Base-by-base conservation (phyloP, 306 rosid species). In the Spatholobus suberectus region DNA sequence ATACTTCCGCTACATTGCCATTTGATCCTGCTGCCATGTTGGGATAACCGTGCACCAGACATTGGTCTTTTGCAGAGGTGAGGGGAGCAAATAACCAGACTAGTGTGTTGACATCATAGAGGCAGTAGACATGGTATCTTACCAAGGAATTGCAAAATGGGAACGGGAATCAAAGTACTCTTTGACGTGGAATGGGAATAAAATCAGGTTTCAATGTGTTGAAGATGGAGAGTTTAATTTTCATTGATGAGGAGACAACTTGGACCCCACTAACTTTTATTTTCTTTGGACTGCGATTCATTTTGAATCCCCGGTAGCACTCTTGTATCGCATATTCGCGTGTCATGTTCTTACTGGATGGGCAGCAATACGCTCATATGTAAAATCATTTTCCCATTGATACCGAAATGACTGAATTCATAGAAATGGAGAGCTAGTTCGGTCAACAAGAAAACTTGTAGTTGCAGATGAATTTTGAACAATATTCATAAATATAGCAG, bases 391-490 rank as follows among this genome's bases (percentile, higher is more conserved):
- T 47, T 27, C 58, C 29, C 27, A 27, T 24, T 70, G 13, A 5
- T 11, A 14, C 11, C 9, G 24, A 46, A 46, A 43, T 7, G 43
- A 71, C 20, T 15, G 14, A 38, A 57, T 75, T 47, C 70, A 40
- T 1, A 55, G 8, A 40, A 24, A 32, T 12, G 37, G 17, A 27
- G 55, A 38, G 9, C 70, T 24, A 55, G 6, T 20, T 55, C 41
- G 21, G 46, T 71, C 41, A 44, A 18, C 11, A 20, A 35, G 40
- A 34, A 43, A 21, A 52, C 34, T 58, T 54, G 55, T 13, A 54
- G 70, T 58, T 24, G 58, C 43, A 41, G 18, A 59, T 38, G 12
- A 76, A 76, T 9, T 15, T 58, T 40, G 80, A 73, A 52, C 49
- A 10, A 46, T 43, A 27, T 54, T 54, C 21, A 46, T 20, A 62